These are phyloP conservation scores for Zymoseptoria crescenta DNA, from an alignment of 2,329 filamentous ascomycete species.

Conservation along the genomic window DNA sequence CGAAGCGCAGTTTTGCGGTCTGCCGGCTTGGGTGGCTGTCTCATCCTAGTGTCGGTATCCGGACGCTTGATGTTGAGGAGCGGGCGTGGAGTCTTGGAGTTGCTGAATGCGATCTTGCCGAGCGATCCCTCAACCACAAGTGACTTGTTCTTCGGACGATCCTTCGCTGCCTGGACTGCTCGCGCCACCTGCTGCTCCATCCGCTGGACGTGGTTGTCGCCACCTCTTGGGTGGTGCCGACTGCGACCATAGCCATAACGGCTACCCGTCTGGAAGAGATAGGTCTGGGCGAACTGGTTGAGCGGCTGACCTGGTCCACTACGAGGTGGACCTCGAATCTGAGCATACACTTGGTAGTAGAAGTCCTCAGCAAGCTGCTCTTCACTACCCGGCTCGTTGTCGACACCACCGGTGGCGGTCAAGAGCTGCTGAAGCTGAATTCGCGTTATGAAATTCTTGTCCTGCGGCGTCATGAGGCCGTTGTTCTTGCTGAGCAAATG, in stretches of 20 bases:
- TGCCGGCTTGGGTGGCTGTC: constrained; percentile 43
- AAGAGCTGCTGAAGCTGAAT: constrained; percentile 97
- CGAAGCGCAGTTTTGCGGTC: constrained; percentile 76
- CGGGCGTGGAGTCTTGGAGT: constrained; percentile 93
- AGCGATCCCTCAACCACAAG: constrained; percentile 92
- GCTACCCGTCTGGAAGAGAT: constrained; percentile 88
- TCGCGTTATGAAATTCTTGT: constrained; percentile 98
- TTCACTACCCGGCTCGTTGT: constrained; percentile 65
- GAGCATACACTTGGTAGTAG: constrained; percentile 95
- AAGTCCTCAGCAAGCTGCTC: constrained; percentile 85
- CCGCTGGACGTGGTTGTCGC: constrained; percentile 94
- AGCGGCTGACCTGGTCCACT: constrained; percentile 89
- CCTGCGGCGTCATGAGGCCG: constrained; percentile 95
- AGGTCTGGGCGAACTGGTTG: constrained; percentile 95
- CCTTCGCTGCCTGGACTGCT: constrained; percentile 93
- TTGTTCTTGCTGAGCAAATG: constrained; percentile 89
- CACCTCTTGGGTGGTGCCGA: constrained; percentile 68
- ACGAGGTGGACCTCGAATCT: constrained; percentile 77
- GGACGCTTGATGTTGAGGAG: constrained; percentile 89
- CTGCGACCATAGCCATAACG: constrained; percentile 60
- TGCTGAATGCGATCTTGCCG: constrained; percentile 98
- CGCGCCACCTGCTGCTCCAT: constrained; percentile 99
- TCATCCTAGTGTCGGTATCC: constrained; percentile 56
- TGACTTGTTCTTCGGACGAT: constrained; percentile 95
- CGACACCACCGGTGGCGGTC: constrained; percentile 78